These are phyloP conservation scores for Hymenoscyphus repandus DNA, from an alignment of 2,329 filamentous ascomycete species.

Conservation along the genomic window DNA sequence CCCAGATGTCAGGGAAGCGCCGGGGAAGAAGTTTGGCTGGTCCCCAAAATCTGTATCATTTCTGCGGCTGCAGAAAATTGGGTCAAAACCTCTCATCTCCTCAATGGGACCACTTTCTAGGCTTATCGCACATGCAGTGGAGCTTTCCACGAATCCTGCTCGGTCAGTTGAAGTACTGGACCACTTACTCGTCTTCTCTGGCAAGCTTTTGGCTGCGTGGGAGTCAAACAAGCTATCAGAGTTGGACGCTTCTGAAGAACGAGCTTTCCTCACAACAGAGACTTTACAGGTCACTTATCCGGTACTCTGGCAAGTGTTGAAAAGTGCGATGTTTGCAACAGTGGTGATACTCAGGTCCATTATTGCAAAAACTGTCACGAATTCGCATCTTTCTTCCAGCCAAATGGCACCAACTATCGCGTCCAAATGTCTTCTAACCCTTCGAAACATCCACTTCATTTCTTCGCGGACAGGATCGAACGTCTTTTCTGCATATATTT, in stretches of 20 bases:
- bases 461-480: slow-evolving; percentile 59
- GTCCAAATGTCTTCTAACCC: slow-evolving; percentile 55
- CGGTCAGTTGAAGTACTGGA: slow-evolving; percentile 41
- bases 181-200: slow-evolving; percentile 44
- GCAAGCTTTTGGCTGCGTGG: slow-evolving; percentile 55
- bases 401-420: slow-evolving; percentile 53
- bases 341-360: slow-evolving; percentile 57
- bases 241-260: slow-evolving; percentile 57
- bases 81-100: slow-evolving; percentile 51
- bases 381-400: slow-evolving; percentile 44
- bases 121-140: slow-evolving; percentile 56
- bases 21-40: slow-evolving; percentile 53
- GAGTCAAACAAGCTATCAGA: slow-evolving; percentile 63
- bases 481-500: slow-evolving; percentile 64
- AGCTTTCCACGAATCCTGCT: slow-evolving; percentile 44
- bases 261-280: slow-evolving; percentile 49
- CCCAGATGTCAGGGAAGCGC: slow-evolving; percentile 49
- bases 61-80: slow-evolving; percentile 48
- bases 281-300: slow-evolving; percentile 55
- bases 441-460: slow-evolving; percentile 65
- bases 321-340: slow-evolving; percentile 58
- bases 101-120: slow-evolving; percentile 59
- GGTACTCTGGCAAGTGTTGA: slow-evolving; percentile 58
- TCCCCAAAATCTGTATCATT: slow-evolving; percentile 51
- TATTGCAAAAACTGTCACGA: slow-evolving; percentile 52